Evolutionary conservation across 2,329 filamentous ascomycete genomes (phyloP), one percentile per base, ranked within the genome.

Genomic region (Talaromyces funiculosus): DNA sequence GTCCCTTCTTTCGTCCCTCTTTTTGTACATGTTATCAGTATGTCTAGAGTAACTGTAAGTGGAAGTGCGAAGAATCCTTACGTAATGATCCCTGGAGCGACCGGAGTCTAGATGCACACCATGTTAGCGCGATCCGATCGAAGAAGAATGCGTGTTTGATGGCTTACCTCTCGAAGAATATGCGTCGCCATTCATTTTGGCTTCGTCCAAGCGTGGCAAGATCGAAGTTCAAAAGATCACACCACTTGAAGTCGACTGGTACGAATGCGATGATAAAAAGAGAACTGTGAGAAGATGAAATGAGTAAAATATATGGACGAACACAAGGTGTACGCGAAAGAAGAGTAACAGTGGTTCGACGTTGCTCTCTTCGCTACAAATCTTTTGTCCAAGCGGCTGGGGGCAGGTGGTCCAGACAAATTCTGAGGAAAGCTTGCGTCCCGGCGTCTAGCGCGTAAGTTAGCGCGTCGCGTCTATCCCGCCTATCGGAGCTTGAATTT

Each of bases 181-280:
- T 75, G 82, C 88, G 75, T 93, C 90, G 73, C 89, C 90, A 88
- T 93, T 93, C 90, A 94, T 94, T 62, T 63, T 85, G 70, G 66
- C 68, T 67, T 64, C 20, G 51, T 43, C 24, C 40, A 29, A 38
- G 45, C 45, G 45, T 59, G 57, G 57, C 57, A 51, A 53, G 57
- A 59, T 42, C 12, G 35, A 42, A 20, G 43, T 18, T 53, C 14
- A 58, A 31, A 40, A 54, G 37, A 26, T 54, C 37, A 37, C n/a
- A 33, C 26, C 24, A 20, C 45, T 3, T 18, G 16, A 18, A 29
- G 24, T 16, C 5, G 33, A 20, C 37, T 26, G 37, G 26, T 18
- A 38, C 20, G 14, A 51, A 16, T 12, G 14, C 18, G 38, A 31
- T 26, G 33, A 37, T 26, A 45, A 33, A 37, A 18, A 33, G 18